Evolutionary conservation across 2,329 filamentous ascomycete genomes (phyloP), one percentile per base, ranked within the genome.

Genomic region (Colletotrichum endophyticum): DNA sequence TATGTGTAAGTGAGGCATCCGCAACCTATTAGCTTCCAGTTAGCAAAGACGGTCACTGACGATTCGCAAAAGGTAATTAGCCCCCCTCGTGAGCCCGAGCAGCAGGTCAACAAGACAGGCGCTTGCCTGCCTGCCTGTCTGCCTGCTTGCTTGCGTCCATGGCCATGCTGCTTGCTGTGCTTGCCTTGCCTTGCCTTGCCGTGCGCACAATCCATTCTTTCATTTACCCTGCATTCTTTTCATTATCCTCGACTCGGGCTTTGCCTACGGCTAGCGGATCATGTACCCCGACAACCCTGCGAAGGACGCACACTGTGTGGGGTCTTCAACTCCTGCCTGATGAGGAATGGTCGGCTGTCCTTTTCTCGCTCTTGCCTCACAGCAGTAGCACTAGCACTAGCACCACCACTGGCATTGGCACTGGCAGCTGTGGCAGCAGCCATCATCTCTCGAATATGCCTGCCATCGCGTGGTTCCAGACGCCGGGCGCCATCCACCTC

Each of bases 191-290:
- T 39, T 39, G 36, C 36, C 25, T 59, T 64, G 32, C 32, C 28
- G 16, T 22, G 28, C 61, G 39, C 67, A 49, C 25, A 71, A 64
- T 71, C 32, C 72, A 71, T 71, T 62, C 62, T 64, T 59, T 71
- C 44, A 25, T 63, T 74, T 74, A 62, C 57, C 25, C 32, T 74
- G 57, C 66, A 57, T 70, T 74, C 49, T 57, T 61, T 59, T 34
- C 44, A 59, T 74, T 28, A 32, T 66, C 72, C 44, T 49, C 44
- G 19, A 49, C 44, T 22, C 44, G 44, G 44, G 44, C n/a, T 49
- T 49, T 32, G 62, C 56, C 32, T 62, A 63, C 63, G 70, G 70
- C 63, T 68, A 75, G 70, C 70, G 70, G 73, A 75, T 59, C 39
- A 73, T 32, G 73, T 75, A 73, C 63, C 73, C 56, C 25, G 3